Evolutionary conservation across 1,284 basidiomycete genomes (phyloP).

Genomic region (Blastosporella zonata): DNA sequence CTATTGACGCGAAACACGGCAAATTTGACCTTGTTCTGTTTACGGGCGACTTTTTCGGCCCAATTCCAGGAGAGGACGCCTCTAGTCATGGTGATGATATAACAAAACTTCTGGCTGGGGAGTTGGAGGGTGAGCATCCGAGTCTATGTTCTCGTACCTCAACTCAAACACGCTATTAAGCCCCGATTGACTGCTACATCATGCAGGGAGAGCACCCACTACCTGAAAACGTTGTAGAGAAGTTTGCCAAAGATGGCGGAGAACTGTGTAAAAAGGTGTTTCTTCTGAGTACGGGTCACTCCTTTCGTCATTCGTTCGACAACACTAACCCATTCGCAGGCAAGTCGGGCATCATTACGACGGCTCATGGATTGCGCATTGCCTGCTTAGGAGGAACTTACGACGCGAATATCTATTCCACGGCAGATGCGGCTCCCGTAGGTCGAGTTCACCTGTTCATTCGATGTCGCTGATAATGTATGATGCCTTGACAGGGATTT

Average conservation of each 20-base stretch:
- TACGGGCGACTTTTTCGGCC: constrained; percentile 88
- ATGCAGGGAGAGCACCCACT: constrained; percentile 81
- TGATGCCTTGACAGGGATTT: constrained; percentile 50
- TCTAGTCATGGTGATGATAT: constrained; percentile 46
- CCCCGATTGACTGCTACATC: constrained; percentile 89
- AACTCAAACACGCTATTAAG: constrained; percentile 35
- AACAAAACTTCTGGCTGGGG: constrained; percentile 59
- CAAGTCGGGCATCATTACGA: constrained; percentile 81
- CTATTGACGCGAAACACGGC: constrained; percentile 91
- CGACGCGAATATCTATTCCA: constrained; percentile 57
- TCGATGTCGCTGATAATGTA: constrained; percentile 7
- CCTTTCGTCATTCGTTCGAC: not conserved
- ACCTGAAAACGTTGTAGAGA: constrained; percentile 69
- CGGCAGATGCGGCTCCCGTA: constrained; percentile 60
- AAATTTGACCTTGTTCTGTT: constrained; percentile 90
- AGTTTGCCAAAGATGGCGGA: constrained; percentile 71
- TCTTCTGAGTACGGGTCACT: constrained; percentile 66
- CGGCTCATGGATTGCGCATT: constrained; percentile 81
- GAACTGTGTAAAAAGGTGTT: constrained; percentile 82
- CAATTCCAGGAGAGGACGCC: constrained; percentile 35
- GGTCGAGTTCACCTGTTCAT: constrained; percentile 23
- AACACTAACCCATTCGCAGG: constrained; percentile 39
- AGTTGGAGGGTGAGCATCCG: constrained; percentile 54
- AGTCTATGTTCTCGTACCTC: not conserved
- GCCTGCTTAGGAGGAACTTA: constrained; percentile 82